Conservation (phyloP, 2,329 filamentous ascomycete genomes). For the Neonectria neomacrospora region DNA sequence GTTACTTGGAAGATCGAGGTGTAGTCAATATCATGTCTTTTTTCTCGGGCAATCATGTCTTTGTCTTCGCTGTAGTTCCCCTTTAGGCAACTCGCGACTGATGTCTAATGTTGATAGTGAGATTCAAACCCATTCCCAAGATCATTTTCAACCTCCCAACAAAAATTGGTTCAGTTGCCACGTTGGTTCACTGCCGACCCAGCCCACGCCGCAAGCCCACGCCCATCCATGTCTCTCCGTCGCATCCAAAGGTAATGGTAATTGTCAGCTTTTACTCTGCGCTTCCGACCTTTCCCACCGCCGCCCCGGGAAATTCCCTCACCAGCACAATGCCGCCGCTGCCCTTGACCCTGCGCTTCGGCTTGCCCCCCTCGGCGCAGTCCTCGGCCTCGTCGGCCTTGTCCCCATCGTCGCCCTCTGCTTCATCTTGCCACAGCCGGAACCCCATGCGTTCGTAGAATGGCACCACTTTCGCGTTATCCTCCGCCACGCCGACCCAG, state of each 20-base stretch:
- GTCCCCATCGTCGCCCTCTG: slow-evolving; percentile 40
- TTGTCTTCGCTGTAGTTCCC: neutral
- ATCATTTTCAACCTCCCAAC: neutral
- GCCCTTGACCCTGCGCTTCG: slow-evolving; percentile 42
- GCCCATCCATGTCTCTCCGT: slow-evolving; percentile 16
- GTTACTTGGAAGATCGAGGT: slow-evolving; percentile 16
- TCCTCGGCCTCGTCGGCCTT: slow-evolving; percentile 2
- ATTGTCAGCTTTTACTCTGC: slow-evolving; percentile 21
- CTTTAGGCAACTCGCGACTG: slow-evolving; percentile 3
- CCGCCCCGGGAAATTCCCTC: slow-evolving; percentile 33
- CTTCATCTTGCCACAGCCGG: slow-evolving; percentile 51
- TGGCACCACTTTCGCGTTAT: slow-evolving; percentile 59
- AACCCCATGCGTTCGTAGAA: slow-evolving; percentile 63
- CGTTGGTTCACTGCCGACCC: slow-evolving; percentile 2
- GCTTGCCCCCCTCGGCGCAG: slow-evolving; percentile 5
- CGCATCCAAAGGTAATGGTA: slow-evolving; percentile 19
- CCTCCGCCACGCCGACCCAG: slow-evolving; percentile 57
- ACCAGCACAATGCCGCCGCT: slow-evolving; percentile 36
- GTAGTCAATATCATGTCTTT: slow-evolving; percentile 14
- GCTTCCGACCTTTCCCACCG: slow-evolving; percentile 31
- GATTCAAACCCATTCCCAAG: neutral
- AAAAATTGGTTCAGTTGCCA: neutral
- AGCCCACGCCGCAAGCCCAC: neutral
- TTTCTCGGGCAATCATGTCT: neutral
- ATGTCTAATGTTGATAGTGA: slow-evolving; percentile 1